Conservation (phyloP, 2,329 filamentous ascomycete genomes). For the Lithohypha guttulata region DNA sequence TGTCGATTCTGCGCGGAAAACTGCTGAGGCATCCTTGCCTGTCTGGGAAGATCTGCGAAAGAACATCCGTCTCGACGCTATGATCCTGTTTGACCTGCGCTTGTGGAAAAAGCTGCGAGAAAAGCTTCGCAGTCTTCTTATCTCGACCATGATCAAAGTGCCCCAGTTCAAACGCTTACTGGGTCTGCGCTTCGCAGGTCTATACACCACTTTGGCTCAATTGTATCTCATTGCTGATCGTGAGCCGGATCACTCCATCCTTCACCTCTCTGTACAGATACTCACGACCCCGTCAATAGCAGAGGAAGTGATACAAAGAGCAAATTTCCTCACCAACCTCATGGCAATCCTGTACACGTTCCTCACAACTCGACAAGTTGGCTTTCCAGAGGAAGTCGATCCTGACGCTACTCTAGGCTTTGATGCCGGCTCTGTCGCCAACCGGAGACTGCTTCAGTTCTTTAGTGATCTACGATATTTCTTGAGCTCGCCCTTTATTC, state of each 20-base stretch:
- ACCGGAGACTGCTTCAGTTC: conserved; percentile 93
- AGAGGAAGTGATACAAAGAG: conserved; percentile 83
- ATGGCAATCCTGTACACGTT: conserved; percentile 98
- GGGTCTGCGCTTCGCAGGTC: conserved; percentile 81
- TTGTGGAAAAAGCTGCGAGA: conserved; percentile 95
- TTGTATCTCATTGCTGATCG: conserved; percentile 91
- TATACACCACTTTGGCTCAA: conserved; percentile 89
- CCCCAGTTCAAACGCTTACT: conserved; percentile 93
- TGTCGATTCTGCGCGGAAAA: conserved; percentile 22
- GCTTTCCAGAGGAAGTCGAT: conserved; percentile 80
- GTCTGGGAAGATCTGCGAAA: conserved; percentile 80
- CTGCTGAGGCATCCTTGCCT: conserved; percentile 63
- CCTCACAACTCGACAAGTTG: conserved; percentile 87
- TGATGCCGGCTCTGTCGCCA: conserved; percentile 88
- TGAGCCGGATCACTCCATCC: conserved; percentile 95
- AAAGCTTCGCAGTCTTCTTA: conserved; percentile 84
- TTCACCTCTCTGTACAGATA: conserved; percentile 94
- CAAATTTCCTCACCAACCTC: conserved; percentile 89
- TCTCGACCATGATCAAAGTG: conserved; percentile 89
- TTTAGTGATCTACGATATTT: conserved; percentile 90
- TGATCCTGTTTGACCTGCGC: conserved; percentile 85
- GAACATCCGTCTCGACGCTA: conserved; percentile 81
- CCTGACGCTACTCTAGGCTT: conserved; percentile 80
- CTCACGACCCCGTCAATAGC: conserved; percentile 94
- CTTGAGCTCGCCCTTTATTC: conserved; percentile 77